Conservation (phyloP, 1,139 yeast genomes). For the Hemisphaericaspora lyxosophila region DNA sequence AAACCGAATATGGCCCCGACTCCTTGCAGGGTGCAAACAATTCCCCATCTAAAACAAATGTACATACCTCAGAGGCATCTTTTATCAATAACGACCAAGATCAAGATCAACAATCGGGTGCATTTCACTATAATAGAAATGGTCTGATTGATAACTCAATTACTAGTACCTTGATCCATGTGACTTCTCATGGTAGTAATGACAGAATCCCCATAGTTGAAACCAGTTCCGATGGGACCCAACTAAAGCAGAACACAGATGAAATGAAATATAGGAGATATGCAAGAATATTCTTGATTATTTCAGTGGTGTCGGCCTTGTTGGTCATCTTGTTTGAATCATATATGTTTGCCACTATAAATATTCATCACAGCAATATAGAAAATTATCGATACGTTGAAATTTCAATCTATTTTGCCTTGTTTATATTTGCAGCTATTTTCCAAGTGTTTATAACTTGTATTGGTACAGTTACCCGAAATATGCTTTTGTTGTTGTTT, state of each 20-base stretch:
- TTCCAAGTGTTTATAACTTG: slow-evolving; percentile 41
- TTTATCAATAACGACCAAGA: no score
- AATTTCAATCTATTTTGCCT: slow-evolving; percentile 27
- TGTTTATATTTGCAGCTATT: slow-evolving; percentile 46
- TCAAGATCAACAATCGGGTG: no score
- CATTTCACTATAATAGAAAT: no score
- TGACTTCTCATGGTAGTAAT: slow-evolving; percentile 1
- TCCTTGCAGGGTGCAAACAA: no score
- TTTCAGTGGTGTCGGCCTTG: slow-evolving; percentile 31
- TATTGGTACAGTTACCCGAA: slow-evolving; percentile 45
- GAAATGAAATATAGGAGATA: slow-evolving; percentile 10
- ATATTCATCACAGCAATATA: slow-evolving; percentile 26
- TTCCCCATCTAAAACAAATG: no score
- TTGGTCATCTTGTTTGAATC: slow-evolving; percentile 30
- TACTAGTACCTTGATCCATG: no score
- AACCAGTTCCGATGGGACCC: background rate
- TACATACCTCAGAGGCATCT: no score
- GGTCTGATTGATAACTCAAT: no score
- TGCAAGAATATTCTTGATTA: slow-evolving; percentile 22
- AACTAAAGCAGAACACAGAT: slow-evolving; percentile 4
- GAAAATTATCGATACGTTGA: slow-evolving; percentile 22
- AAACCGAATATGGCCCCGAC: no score
- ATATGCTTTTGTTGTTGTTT: slow-evolving; percentile 42
- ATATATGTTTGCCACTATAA: slow-evolving; percentile 37
- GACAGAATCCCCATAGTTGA: background rate